phyloP scores from a whole-genome alignment of 805 yeast species.

The Wickerhamiella australiensis region DNA sequence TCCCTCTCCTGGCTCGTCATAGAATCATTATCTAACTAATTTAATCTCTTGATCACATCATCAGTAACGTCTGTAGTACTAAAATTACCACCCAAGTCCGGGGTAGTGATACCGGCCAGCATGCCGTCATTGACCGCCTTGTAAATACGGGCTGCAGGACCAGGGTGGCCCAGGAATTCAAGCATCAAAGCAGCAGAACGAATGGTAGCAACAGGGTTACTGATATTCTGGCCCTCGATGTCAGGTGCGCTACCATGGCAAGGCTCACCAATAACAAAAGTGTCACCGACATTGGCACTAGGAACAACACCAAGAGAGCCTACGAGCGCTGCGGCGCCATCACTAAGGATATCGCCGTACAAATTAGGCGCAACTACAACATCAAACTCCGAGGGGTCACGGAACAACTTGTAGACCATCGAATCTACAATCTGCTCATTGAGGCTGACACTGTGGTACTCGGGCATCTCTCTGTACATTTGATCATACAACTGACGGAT shows the following conservation, averaged over 20 bases:
- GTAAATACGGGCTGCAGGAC: conserved; percentile 85
- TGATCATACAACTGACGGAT: conserved; percentile 45
- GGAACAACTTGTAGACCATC: conserved; percentile 97
- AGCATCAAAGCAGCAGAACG: conserved; percentile 95
- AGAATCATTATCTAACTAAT: not conserved
- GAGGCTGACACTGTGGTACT: conserved; percentile 48
- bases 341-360: conserved; percentile 93
- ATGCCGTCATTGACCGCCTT: conserved; percentile 90
- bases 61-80: conserved; percentile 77
- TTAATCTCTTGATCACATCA: conserved; percentile 51
- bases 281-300: conserved; percentile 93
- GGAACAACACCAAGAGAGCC: conserved; percentile 98
- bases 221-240: conserved; percentile 84
- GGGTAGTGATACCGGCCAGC: conserved; percentile 69
- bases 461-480: conserved; percentile 29
- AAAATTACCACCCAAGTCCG: conserved; percentile 88
- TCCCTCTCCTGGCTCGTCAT: too few species aligned
- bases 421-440: conserved; percentile 98
- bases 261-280: conserved; percentile 96
- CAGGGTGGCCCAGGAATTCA: conserved; percentile 85
- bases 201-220: conserved; percentile 92
- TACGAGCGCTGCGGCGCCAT: conserved; percentile 96
- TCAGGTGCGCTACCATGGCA: conserved; percentile 99
- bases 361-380: conserved; percentile 98
- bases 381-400: conserved; percentile 95